Conservation (phyloP, 1,139 yeast species). For the Nakaseomyces bracarensis region DNA sequence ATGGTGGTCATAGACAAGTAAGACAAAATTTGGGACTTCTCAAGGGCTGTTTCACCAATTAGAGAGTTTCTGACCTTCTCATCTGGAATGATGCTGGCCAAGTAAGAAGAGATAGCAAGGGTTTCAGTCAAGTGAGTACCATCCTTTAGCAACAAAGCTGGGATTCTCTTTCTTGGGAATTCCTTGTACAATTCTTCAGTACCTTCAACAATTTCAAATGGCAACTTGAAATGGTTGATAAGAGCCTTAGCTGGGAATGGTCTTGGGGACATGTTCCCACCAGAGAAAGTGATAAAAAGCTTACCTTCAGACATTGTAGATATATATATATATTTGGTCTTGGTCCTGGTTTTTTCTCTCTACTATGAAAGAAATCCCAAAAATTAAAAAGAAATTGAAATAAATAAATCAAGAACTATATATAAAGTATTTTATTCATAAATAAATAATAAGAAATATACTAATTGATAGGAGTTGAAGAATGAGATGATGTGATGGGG, state of each 20-base stretch:
- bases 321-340: no score
- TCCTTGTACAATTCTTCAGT: slow-evolving; percentile 39
- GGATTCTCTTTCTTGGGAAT: slow-evolving; percentile 69
- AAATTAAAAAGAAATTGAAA: no score
- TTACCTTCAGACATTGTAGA: slow-evolving; percentile 56
- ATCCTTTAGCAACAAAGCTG: slow-evolving; percentile 73
- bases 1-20: slow-evolving; percentile 69
- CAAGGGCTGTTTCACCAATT: slow-evolving; percentile 53
- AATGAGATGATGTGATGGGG: no score
- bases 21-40: slow-evolving; percentile 57
- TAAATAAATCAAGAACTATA: no score
- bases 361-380: no score
- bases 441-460: no score
- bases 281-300: slow-evolving; percentile 41
- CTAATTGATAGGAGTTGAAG: no score
- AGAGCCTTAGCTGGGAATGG: slow-evolving; percentile 65
- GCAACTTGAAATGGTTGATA: slow-evolving; percentile 66
- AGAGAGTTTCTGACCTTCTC: slow-evolving; percentile 30
- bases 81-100: slow-evolving; percentile 19
- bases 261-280: slow-evolving; percentile 32
- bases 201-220: slow-evolving; percentile 46
- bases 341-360: no score
- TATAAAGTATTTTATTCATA: no score
- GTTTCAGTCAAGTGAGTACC: slow-evolving; percentile 73
- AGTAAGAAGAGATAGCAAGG: slow-evolving; percentile 52